Base-by-base conservation (phyloP, 2,329 filamentous ascomycete species). In the Sclerotinia glacialis region DNA sequence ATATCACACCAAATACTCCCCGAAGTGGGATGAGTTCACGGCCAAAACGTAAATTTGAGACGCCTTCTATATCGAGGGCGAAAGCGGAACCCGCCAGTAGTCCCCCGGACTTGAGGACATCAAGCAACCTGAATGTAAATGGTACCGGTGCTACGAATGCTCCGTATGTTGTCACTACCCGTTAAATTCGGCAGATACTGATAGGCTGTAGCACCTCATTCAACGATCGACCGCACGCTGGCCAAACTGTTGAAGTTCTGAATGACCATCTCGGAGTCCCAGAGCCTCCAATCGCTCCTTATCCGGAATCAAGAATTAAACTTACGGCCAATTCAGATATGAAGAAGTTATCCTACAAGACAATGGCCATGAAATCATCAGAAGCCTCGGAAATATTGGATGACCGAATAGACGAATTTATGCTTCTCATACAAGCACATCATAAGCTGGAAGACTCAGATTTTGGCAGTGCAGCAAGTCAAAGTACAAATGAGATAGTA, bases 341-440 rank as follows among this genome's bases (percentile, higher is more conserved):
- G 74, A 93, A 93, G 77, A 97, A 97, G 77, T 89, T 97, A 72
- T 87, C 83, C 0, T 99, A 98, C 79, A 95, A 93, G 76, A 91
- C 93, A 2, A 89, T 98, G 83, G 90, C 92, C 2, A 97, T 98
- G 93, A 96, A 97, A 75, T 83, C 95, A 8, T 93, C 92, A 6
- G 93, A 97, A 76, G 88, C 92, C 0, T 96, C 94, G 5, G 93
- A 97, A 77, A 91, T 97, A 54, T 84, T 98, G 9, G 95, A 99
- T 78, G 94, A 98, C 78, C 85, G 93, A 72, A 97, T 99, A 80
- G 93, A 98, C 73, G 92, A 93, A 69, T 97, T 97, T 74, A 83
- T 87, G 67, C 80, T 82, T n/a, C 78, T 93, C 1, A 83, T 96
- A 6, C 88, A 91, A 78, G 85, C 89, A 66, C 83, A 93, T 71